Evolutionary conservation across 768 basidiomycete species (phyloP).

Genomic region (Russula griseocarnosa): DNA sequence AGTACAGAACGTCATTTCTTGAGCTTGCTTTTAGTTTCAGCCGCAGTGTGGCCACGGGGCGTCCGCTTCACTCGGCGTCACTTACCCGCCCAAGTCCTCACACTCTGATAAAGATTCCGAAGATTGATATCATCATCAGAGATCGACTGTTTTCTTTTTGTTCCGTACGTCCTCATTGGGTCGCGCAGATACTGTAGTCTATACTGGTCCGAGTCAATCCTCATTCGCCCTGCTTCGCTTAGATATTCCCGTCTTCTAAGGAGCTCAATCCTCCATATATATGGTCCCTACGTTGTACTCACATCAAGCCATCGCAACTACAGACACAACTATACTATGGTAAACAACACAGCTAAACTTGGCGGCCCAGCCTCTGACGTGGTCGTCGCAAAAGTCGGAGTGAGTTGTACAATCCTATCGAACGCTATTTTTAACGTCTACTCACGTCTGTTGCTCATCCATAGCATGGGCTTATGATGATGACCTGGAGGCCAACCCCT

Average conservation of each 20-base stretch:
- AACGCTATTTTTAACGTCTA: neutral
- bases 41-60: too few relatives aligned
- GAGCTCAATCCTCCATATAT: neutral
- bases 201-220: too few relatives aligned
- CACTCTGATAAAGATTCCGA: too few relatives aligned
- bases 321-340: conserved; percentile 31
- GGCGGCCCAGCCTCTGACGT: conserved; percentile 41
- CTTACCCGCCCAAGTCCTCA: too few relatives aligned
- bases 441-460: neutral
- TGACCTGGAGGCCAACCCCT: conserved; percentile 52
- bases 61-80: too few relatives aligned
- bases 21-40: too few relatives aligned
- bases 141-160: too few relatives aligned
- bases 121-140: too few relatives aligned
- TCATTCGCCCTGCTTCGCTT: neutral
- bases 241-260: neutral
- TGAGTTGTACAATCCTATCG: conserved; percentile 30
- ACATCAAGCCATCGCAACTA: neutral
- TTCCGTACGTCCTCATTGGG: too few relatives aligned
- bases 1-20: too few relatives aligned
- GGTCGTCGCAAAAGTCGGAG: conserved; percentile 41
- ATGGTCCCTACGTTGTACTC: conserved; percentile 2
- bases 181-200: too few relatives aligned
- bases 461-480: conserved; percentile 53
- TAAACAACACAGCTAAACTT: conserved; percentile 35